These are phyloP conservation scores for Colletotrichum falcatum DNA, from an alignment of 2,329 filamentous ascomycete genomes.

Conservation along the genomic window DNA sequence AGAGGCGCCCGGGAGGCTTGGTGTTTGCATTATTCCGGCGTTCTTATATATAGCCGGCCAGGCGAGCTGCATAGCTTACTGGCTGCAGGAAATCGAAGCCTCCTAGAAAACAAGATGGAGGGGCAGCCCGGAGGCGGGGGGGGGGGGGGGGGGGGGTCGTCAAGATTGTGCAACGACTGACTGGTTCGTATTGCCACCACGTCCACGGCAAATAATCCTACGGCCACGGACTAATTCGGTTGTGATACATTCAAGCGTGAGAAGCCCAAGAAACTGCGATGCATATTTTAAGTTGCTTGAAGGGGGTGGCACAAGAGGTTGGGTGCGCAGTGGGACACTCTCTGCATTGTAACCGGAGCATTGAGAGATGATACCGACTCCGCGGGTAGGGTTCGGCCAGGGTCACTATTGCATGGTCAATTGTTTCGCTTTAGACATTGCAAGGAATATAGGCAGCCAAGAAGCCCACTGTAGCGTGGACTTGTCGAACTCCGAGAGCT, in stretches of 20 bases:
- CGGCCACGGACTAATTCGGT: background rate
- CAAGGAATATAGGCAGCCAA: constrained; percentile 5
- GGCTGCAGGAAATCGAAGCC: constrained; percentile 6
- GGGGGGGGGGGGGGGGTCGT: constrained; percentile 30
- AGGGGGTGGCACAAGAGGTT: background rate
- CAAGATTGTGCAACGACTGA: constrained; percentile 11
- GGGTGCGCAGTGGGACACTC: background rate
- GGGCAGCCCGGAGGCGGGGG: constrained; percentile 17
- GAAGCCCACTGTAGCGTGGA: background rate
- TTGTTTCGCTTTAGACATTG: background rate
- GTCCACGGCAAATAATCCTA: background rate
- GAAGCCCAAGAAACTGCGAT: background rate
- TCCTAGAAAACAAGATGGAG: constrained; percentile 24
- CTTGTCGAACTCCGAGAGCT: background rate
- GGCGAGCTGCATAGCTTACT: constrained; percentile 26
- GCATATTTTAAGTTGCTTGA: background rate
- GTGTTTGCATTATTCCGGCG: constrained; percentile 7
- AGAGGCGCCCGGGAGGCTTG: constrained; percentile 30
- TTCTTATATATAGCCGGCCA: constrained; percentile 21
- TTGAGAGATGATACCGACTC: constrained; percentile 1
- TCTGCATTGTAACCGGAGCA: background rate
- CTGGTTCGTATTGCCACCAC: constrained; percentile 16
- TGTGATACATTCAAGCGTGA: background rate
- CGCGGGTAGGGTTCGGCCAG: background rate
- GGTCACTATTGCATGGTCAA: background rate